Base-by-base conservation (phyloP, 257 asterid genomes). In the Fraxinus americana region DNA sequence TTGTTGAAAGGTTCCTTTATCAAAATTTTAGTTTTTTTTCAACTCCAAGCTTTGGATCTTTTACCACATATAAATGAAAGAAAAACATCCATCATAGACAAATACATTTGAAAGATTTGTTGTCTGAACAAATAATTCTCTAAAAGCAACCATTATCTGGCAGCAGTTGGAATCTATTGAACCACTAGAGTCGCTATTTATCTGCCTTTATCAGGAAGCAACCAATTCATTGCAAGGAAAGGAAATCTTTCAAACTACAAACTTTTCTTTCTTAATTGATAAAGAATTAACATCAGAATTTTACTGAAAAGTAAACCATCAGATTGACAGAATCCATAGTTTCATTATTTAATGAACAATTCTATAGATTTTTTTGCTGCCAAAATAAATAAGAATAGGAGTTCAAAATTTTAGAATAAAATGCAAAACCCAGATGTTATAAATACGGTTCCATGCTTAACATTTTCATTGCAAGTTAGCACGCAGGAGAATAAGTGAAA, bases 391-490 rank as follows among this genome's bases (percentile, higher is more conserved):
- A 11, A 63, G 69, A 63, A 63, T 12, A 34, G 29, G 67, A 76
- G 16, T 35, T 43, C 71, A 45, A 48, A 27, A 70, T 48, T 23
- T 52, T 66, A 36, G 32, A 73, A 6, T 25, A 39, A 52, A 10
- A 21, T n/a, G 71, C 52, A 43, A 43, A 43, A 43, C 52, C 52
- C 5, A 3, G 34, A 25, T 23, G 67, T 45, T 12, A 11, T 30
- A 54, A 54, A 79, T 73, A 19, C 19, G 23, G 75, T 35, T 69
- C 23, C 70, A 75, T 29, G 25, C 71, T 77, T 54, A 35, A 38
- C 30, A 72, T 21, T 19, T 23, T 32, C 65, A 76, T 4, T 9
- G 21, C 35, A 77, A 29, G 17, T 75, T 66, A 7, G 67, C 45
- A 67, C 38, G 59, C 7, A 72, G 19, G 74, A 21, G 67, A 67